phyloP scores from a whole-genome alignment of 345 rosid genomes.

The Schrenkiella parvula region DNA sequence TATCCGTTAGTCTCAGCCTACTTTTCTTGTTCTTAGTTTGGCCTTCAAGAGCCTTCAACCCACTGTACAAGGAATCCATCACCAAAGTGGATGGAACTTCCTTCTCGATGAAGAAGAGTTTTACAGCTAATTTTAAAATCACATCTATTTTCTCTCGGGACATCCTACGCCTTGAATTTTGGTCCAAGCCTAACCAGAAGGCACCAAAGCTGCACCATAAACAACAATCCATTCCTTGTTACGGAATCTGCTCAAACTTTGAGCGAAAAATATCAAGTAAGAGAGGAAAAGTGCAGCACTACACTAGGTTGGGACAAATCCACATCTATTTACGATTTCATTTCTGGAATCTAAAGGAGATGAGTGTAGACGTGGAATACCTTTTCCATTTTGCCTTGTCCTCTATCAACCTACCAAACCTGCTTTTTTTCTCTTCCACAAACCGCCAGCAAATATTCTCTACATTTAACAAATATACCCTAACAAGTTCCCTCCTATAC shows the following conservation, averaged over 20 bases:
- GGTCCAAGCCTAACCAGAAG: conserved; percentile 85
- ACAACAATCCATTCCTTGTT: background rate
- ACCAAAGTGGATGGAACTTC: conserved; percentile 96
- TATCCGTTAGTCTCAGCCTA: conserved; percentile 46
- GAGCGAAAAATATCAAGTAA: background rate
- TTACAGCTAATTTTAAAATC: conserved; percentile 78
- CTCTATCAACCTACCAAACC: conserved; percentile 63
- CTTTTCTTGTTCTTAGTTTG: conserved; percentile 64
- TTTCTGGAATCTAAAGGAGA: conserved; percentile 2
- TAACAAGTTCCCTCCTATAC: conserved; percentile 89
- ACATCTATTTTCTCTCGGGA: conserved; percentile 76
- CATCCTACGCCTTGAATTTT: conserved; percentile 62
- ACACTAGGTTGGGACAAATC: background rate
- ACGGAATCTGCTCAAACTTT: conserved; percentile 2
- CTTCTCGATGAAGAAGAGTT: conserved; percentile 85
- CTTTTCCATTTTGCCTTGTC: conserved; percentile 89
- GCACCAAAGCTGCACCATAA: conserved; percentile 62
- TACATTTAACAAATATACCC: conserved; percentile 84
- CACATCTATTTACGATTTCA: background rate
- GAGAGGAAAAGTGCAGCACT: background rate
- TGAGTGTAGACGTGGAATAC: conserved; percentile 34
- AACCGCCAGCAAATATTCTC: conserved; percentile 82
- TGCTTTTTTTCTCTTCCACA: conserved; percentile 77
- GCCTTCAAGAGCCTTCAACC: conserved; percentile 91
- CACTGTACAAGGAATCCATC: conserved; percentile 98